Base-by-base conservation (phyloP, 169 alveolate genomes). In the Theileria annulata region DNA sequence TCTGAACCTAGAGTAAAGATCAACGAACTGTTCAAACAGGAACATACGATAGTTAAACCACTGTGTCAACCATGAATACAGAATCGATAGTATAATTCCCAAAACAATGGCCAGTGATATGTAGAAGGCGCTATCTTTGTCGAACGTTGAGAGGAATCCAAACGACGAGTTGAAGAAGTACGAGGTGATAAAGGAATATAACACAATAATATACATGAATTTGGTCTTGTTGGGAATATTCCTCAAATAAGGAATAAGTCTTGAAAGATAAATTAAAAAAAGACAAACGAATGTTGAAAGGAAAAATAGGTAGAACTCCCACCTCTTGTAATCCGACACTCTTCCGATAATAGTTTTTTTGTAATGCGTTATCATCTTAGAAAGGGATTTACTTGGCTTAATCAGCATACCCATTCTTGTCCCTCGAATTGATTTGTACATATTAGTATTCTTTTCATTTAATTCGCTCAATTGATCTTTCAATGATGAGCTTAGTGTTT, bases 31-130 rank as follows among this genome's bases (percentile, higher is more conserved):
- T 30, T 77, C 77, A n/a, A 27, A 59, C 70, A 67, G 17, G 59
- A 63, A 74, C 62, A 70, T 13, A 47, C 63, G 66, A 37, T 82
- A 77, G 17, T 82, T 70, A 58, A 63, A 82, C 89, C 85, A 82
- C 75, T 82, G 89, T 17, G 80, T 59, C 42, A 75, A 60, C 75
- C 80, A 82, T 9, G 89, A 82, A 51, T 72, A 62, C 30, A 69
- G 6, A 15, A 82, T 21, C 15, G 86, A 66, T 12, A 76, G 42
- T 5, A 82, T 9, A 17, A 82, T 35, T 15, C 89, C 86, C 0
- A 68, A 4, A 4, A 82, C n/a, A 58, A 82, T 42, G 1, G 76
- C 76, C 62, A 68, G 33, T 15, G 25, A 35, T 13, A 68, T 42
- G 13, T 48, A 68, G 30, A 35, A 68, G 5, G 31, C 37, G 8